Percentiles rank a stretch among this genome's conserved stretches.
phyloP scores from a whole-genome alignment of 305 asterid genomes.

The Fraxinus velutina region DNA sequence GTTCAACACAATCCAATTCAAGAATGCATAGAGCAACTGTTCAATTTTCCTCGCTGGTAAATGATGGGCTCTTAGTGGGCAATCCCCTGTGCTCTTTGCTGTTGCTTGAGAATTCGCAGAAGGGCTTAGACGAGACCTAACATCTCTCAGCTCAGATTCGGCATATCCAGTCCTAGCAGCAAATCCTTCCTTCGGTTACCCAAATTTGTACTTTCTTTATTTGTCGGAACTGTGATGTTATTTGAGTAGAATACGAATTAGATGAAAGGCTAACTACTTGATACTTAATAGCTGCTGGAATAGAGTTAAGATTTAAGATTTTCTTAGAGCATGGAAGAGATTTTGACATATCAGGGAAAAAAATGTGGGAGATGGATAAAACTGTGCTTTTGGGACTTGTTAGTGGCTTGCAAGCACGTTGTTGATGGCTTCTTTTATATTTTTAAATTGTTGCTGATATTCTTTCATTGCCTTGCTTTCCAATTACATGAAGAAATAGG shows the following conservation, averaged over 20 bases:
- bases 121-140: not conserved
- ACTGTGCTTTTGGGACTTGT: not conserved
- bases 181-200: not conserved
- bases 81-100: not conserved
- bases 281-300: not conserved
- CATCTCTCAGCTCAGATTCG: not conserved
- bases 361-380: not conserved
- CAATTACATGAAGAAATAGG: not conserved
- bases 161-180: not conserved
- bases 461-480: slow-evolving; percentile 8
- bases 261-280: not conserved
- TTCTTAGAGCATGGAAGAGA: not conserved
- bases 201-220: not conserved
- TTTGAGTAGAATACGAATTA: not conserved
- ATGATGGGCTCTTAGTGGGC: not conserved
- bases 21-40: not conserved
- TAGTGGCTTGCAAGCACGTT: not conserved
- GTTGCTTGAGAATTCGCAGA: not conserved
- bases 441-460: not conserved
- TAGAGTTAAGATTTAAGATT: not conserved
- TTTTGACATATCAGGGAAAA: not conserved
- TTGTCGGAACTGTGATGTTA: not conserved
- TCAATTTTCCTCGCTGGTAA: not conserved
- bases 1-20: not conserved
- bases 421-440: not conserved